These are phyloP conservation scores for Aspergillus ostianus DNA, from an alignment of 495 filamentous ascomycete genomes.

Conservation along the genomic window DNA sequence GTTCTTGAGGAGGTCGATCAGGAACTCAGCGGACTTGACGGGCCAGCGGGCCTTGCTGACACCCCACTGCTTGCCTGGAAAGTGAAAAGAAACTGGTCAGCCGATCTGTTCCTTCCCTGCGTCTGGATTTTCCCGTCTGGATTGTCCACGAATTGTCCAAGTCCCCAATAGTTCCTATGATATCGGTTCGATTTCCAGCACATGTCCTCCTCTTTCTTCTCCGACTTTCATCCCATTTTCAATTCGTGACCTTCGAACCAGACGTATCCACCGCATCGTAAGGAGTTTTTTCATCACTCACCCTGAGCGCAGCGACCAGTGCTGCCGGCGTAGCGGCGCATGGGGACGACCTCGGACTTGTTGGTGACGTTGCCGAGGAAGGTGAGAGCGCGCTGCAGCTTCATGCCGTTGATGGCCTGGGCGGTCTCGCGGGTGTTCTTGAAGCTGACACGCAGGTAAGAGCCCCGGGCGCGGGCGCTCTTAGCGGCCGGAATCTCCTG, in stretches of 20 bases:
- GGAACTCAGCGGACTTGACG: slow-evolving; percentile 96
- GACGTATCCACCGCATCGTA: background rate
- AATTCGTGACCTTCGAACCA: background rate
- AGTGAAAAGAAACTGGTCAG: slow-evolving; percentile 21
- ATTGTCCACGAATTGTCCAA: background rate
- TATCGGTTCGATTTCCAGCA: background rate
- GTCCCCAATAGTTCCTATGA: background rate
- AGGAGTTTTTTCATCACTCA: slow-evolving; percentile 52
- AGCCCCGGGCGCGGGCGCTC: slow-evolving; percentile 94
- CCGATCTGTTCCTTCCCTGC: background rate
- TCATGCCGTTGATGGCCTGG: slow-evolving; percentile 99
- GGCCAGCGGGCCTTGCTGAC: slow-evolving; percentile 97
- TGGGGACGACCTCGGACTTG: slow-evolving; percentile 94
- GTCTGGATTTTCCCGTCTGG: background rate
- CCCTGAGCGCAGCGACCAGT: slow-evolving; percentile 94
- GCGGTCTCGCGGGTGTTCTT: slow-evolving; percentile 99
- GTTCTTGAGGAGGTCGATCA: slow-evolving; percentile 96
- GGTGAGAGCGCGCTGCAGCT: slow-evolving; percentile 85
- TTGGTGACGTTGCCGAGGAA: slow-evolving; percentile 96
- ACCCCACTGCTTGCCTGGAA: slow-evolving; percentile 94
- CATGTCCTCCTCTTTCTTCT: background rate
- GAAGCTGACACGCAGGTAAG: slow-evolving; percentile 98
- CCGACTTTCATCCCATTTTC: background rate
- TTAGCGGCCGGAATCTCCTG: slow-evolving; percentile 83
- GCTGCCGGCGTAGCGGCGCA: slow-evolving; percentile 92